Conservation (phyloP, 2,329 filamentous ascomycete genomes). For the Talaromyces sp. region DNA sequence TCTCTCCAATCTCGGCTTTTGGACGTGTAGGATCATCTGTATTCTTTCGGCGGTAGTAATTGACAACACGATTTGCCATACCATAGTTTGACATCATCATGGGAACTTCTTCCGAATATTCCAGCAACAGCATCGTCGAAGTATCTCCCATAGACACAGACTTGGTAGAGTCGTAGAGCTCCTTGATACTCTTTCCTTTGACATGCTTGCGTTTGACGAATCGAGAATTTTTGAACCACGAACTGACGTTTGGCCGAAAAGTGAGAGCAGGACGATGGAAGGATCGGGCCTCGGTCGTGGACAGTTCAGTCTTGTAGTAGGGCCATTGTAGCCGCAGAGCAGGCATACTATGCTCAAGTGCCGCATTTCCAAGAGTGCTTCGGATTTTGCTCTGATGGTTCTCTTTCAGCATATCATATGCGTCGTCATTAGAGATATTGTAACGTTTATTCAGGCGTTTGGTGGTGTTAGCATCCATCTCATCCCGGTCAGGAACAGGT, state of each 20-base stretch:
- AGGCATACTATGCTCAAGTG: slow-evolving; percentile 92
- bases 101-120: slow-evolving; percentile 93
- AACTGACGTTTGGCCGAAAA: slow-evolving; percentile 66
- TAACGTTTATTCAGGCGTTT: slow-evolving; percentile 77
- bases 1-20: slow-evolving; percentile 82
- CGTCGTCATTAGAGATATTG: slow-evolving; percentile 94
- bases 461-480: slow-evolving; percentile 67
- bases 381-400: slow-evolving; percentile 96
- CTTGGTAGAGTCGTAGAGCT: slow-evolving; percentile 75
- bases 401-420: slow-evolving; percentile 92
- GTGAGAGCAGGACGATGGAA: slow-evolving; percentile 80
- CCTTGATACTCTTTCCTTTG: slow-evolving; percentile 72
- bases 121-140: slow-evolving; percentile 79
- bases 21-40: slow-evolving; percentile 71
- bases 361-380: slow-evolving; percentile 83
- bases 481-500: slow-evolving; percentile 44
- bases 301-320: slow-evolving; percentile 86
- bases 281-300: slow-evolving; percentile 67
- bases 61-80: slow-evolving; percentile 94
- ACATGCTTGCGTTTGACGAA: slow-evolving; percentile 76
- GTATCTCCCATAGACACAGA: slow-evolving; percentile 87
- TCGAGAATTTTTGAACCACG: slow-evolving; percentile 70
- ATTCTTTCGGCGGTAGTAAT: slow-evolving; percentile 89
- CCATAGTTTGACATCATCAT: slow-evolving; percentile 92
- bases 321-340: slow-evolving; percentile 90